Evolutionary conservation across 495 filamentous ascomycete species (phyloP), one percentile per base, ranked within the genome.

Genomic region (Neohortaea acidophila): DNA sequence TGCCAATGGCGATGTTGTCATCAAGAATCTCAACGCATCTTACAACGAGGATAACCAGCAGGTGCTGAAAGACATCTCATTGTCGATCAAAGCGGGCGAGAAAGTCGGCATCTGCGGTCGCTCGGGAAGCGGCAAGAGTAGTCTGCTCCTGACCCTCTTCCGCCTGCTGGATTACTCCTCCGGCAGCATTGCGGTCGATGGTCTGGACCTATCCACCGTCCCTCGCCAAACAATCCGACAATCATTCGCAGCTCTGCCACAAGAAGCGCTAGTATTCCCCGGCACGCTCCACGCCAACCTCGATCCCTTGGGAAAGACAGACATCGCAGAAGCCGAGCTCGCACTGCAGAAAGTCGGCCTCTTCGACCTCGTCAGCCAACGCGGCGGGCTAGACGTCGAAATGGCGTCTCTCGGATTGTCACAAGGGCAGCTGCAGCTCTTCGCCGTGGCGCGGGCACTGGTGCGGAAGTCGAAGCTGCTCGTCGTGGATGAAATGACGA

Each of bases 281-380:
- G 86, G 86, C 12, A 89, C 84, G 3, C 61, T 94, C 23, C 71
- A 84, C 28, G 70, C 68, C 12, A 93, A 93, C 48, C 69, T 92
- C 17, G 84, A 93, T 51, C 73, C 84, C 0, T 85, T 86, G 49
- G 63, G 78, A 11, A 4, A 10, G 7, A n/a, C 8, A 6, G 14
- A 17, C 12, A 81, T 93, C 46, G 57, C 59, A 2, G 78, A 80
- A 47, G 72, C 92, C 8, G 69, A 68, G 29, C 77, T 85, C 44
- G 81, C 78, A 1, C 64, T 94, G 1, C 65, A 74, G 30, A 75
- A 81, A 2, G 83, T 89, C 2, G 79, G 87, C 40, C 67, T 94
- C 0, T 55, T 56, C 57, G 47, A 59, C 9, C 15, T 59, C 9
- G 51, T 70, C 20, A 38, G 55, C 12, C 45, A 47, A 11, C 55